Base-by-base conservation (phyloP, 2,329 filamentous ascomycete genomes). In the Cercospora janseana region DNA sequence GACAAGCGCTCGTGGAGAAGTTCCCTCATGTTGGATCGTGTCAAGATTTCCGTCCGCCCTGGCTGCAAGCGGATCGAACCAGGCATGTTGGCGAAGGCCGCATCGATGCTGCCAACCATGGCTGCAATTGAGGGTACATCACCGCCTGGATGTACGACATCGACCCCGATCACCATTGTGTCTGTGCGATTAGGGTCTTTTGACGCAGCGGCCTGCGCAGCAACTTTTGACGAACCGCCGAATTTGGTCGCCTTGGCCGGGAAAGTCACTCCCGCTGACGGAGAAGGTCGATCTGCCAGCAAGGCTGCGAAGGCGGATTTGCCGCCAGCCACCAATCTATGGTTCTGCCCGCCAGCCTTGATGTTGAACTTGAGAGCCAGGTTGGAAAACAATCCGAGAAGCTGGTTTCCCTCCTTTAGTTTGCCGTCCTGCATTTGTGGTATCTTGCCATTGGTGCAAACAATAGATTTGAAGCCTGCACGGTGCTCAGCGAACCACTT, bases 101-200 rank as follows among this genome's bases (percentile, higher is more conserved):
- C 15, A 38, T 74, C 70, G 4, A 67, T 52, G 24, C 67, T 72
- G 4, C 67, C 71, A 7, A 75, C 73, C 2, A 75, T 59, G 3
- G 66, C 66, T 1, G 72, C 71, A 10, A 75, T 67, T 0, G 70
- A 73, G 0, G 72, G 72, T 0, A 58, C 61, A 1, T 52, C 58
- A 1, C 48, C 23, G 1, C 59, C 59, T 0, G 73, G 69, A 53
- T 77, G 74, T 0, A 69, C 70, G 1, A 75, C 68, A 52, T 77
- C 75, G 0, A 68, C 68, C 0, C 73, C 72, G 5, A 75, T 54
- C 6, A 75, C 53, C 49, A 75, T 67, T 0, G 69, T 71, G 6
- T 63, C 38, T 6, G n/a, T 27, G 2, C 8, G 1, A 12, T 24
- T 24, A 2, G 20, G 35, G 3, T 38, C 20, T 2, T 10, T 8